Evolutionary conservation across 352 stramenopile species (phyloP).

Genomic region (Peronospora destructor): DNA sequence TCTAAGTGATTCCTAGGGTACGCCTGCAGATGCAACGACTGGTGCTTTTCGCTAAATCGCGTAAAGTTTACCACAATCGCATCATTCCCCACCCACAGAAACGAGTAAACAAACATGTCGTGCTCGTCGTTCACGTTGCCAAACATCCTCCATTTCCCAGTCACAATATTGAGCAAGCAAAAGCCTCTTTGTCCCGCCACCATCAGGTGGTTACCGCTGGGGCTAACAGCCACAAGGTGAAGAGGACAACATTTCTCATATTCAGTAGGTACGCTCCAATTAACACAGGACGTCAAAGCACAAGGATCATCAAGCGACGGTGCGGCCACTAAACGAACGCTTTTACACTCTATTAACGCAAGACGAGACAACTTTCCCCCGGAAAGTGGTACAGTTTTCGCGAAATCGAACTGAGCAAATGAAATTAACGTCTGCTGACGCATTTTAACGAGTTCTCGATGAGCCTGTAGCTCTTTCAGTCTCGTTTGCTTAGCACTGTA

Average conservation of each 20-base stretch:
- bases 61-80: constrained; percentile 59
- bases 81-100: constrained; percentile 65
- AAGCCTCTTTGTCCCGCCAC: constrained; percentile 71
- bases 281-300: constrained; percentile 49
- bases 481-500: constrained; percentile 21
- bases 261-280: constrained; percentile 46
- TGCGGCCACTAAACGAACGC: constrained; percentile 42
- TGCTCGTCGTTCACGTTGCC: constrained; percentile 82
- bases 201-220: constrained; percentile 50
- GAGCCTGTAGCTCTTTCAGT: constrained; percentile 19
- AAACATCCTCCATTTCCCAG: constrained; percentile 76
- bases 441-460: constrained; percentile 27
- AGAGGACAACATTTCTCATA: constrained; percentile 68
- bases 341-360: constrained; percentile 49
- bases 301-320: constrained; percentile 56
- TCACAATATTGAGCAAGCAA: constrained; percentile 58
- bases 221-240: constrained; percentile 47
- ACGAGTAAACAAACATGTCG: constrained; percentile 54
- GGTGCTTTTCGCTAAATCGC: constrained; percentile 47
- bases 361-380: constrained; percentile 38
- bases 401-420: constrained; percentile 65
- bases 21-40: constrained; percentile 48
- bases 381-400: constrained; percentile 40
- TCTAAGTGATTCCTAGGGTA: constrained; percentile 77
- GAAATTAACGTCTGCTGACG: constrained; percentile 24